phyloP scores from a whole-genome alignment of 139 green algal species.

The Chlamydomonas applanata region DNA sequence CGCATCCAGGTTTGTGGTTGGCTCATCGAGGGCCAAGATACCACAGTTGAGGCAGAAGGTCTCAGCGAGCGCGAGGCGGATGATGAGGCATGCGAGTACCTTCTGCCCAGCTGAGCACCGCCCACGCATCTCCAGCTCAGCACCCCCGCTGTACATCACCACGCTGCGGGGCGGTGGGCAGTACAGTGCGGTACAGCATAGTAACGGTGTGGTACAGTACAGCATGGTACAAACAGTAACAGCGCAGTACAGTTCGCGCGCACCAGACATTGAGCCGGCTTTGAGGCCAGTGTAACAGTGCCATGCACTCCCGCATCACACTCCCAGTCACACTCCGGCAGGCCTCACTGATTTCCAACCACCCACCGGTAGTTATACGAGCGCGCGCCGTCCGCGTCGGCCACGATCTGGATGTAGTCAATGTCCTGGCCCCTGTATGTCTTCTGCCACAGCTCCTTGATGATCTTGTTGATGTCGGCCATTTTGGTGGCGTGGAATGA shows the following conservation, averaged over 20 bases:
- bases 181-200: no score
- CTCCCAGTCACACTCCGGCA: no score
- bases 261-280: no score
- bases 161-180: slow-evolving; percentile 67
- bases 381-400: slow-evolving; percentile 69
- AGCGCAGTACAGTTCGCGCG: no score
- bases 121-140: slow-evolving; percentile 97
- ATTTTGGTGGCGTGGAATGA: slow-evolving; percentile 95
- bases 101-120: slow-evolving; percentile 96
- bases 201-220: no score
- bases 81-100: slow-evolving; percentile 96
- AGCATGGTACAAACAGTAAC: no score
- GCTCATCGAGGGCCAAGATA: slow-evolving; percentile 97
- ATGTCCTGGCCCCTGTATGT: slow-evolving; percentile 96
- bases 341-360: background rate
- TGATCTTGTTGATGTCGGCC: slow-evolving; percentile 94
- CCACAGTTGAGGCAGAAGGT: slow-evolving; percentile 98
- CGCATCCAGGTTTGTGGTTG: slow-evolving; percentile 97
- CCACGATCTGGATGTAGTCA: slow-evolving; percentile 91
- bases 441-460: slow-evolving; percentile 99
- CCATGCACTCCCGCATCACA: no score
- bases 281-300: no score
- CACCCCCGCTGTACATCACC: slow-evolving; percentile 77
- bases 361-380: slow-evolving; percentile 94
- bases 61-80: slow-evolving; percentile 95